Evolutionary conservation across 108 stramenopile genomes (phyloP), one percentile per base, ranked within the genome.

Genomic region (Chaetoceros tenuissimus): DNA sequence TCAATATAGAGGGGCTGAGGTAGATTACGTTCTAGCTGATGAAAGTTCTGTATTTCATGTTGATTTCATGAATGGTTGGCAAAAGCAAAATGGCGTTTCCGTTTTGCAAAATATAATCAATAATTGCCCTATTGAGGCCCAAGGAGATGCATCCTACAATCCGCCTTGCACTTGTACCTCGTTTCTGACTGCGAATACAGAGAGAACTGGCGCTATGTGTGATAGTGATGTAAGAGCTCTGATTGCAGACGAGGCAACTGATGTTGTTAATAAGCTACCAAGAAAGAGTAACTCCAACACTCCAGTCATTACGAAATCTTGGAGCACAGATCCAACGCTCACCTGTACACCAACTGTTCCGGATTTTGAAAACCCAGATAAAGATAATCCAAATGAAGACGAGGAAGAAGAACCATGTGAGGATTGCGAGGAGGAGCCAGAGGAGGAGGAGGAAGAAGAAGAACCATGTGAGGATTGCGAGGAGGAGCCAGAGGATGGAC

Each of bases 51-150:
- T 46, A 20, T 49, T 34, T 46, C 47, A 55, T 66, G 49, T 64
- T 59, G 51, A 70, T 60, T 31, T 64, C 64, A n/a, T 70, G 64
- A 64, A 23, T 53, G 2, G 58, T 53, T 16, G 69, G 64, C 20
- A 59, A 60, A n/a, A n/a, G n/a, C n/a, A n/a, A n/a, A n/a, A n/a
- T n/a, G n/a, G n/a, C n/a, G n/a, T n/a, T n/a, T n/a, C n/a, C n/a
- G n/a, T n/a, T 18, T 31, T 70, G 10, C 28, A 66, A 54, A 22
- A 60, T n/a, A 60, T 70, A 7, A 53, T 70, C 24, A 59, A 70
- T 31, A 60, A 53, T 44, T 70, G 69, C 28, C 25, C 46, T 3
- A 18, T 20, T 26, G 51, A 27, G 0, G 48, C 50, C 18, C 30
- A 48, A 22, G 55, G 53, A 21, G 19, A 27, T 13, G 67, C 55